phyloP scores from a whole-genome alignment of 2,329 filamentous ascomycete species.

The Apiospora pterosperma region DNA sequence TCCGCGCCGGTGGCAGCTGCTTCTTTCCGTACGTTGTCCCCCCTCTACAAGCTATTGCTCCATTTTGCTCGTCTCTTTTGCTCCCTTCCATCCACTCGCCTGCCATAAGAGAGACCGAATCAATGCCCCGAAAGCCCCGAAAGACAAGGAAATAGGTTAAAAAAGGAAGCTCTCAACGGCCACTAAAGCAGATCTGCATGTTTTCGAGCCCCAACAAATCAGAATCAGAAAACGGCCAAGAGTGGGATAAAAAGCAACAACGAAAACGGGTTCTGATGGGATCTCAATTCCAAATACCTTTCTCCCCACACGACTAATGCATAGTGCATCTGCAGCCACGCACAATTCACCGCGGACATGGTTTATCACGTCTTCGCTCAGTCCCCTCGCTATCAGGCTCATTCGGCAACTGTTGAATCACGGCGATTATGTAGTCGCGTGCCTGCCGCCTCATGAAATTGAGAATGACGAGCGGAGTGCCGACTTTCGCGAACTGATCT shows the following conservation, averaged over 20 bases:
- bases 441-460: constrained; percentile 74
- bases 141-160: neutral
- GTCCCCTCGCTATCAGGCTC: constrained; percentile 79
- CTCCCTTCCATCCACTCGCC: neutral
- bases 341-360: constrained; percentile 81
- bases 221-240: neutral
- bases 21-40: constrained; percentile 46
- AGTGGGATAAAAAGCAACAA: neutral
- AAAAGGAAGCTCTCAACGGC: neutral
- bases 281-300: neutral
- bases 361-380: constrained; percentile 85
- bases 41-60: neutral
- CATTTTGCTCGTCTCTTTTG: neutral
- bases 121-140: neutral
- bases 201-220: neutral
- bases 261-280: neutral
- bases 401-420: constrained; percentile 81
- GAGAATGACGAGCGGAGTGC: constrained; percentile 72
- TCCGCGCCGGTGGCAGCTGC: constrained; percentile 38
- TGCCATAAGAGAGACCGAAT: neutral
- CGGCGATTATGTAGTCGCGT: constrained; percentile 86
- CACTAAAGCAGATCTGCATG: neutral
- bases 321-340: constrained; percentile 53
- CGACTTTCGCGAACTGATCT: constrained; percentile 77
- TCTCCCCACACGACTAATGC: constrained; percentile 27